Conservation (phyloP, 805 yeast genomes). For the Spathaspora boniae region DNA sequence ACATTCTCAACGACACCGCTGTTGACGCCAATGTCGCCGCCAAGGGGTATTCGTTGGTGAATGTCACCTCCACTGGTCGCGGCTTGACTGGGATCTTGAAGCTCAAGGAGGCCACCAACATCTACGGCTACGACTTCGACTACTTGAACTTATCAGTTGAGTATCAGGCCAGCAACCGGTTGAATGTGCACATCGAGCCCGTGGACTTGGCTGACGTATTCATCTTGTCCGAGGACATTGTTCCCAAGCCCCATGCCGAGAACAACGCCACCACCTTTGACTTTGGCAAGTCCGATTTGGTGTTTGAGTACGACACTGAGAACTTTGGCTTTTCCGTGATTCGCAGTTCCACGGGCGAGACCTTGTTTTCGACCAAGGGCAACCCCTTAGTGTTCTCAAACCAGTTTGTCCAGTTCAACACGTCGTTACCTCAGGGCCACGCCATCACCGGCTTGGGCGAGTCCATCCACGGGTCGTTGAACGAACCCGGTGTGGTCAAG, state of each 20-base stretch:
- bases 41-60: slow-evolving; percentile 16
- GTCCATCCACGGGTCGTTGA: slow-evolving; percentile 23
- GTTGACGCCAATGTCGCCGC: slow-evolving; percentile 20
- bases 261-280: slow-evolving; percentile 1
- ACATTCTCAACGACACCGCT: slow-evolving; percentile 16
- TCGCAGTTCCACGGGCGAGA: slow-evolving; percentile 20
- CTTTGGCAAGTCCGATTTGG: slow-evolving; percentile 15
- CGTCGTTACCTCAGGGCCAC: slow-evolving; percentile 23
- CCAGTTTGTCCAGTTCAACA: slow-evolving; percentile 28
- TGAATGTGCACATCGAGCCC: slow-evolving; percentile 20
- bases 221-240: slow-evolving; percentile 16
- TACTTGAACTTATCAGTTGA: slow-evolving; percentile 17
- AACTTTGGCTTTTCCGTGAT: slow-evolving; percentile 16
- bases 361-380: slow-evolving; percentile 25
- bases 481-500: slow-evolving; percentile 22
- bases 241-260: slow-evolving; percentile 13
- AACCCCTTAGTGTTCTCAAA: slow-evolving; percentile 28
- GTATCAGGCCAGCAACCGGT: slow-evolving; percentile 15
- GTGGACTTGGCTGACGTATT: slow-evolving; percentile 18
- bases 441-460: slow-evolving; percentile 30
- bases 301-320: slow-evolving; percentile 12
- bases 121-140: slow-evolving; percentile 23
- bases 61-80: slow-evolving; percentile 8
- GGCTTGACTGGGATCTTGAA: slow-evolving; percentile 16
- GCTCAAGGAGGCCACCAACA: slow-evolving; percentile 17